These are phyloP conservation scores for Jamesozyma lodderae DNA, from an alignment of 805 yeast species.

Conservation along the genomic window DNA sequence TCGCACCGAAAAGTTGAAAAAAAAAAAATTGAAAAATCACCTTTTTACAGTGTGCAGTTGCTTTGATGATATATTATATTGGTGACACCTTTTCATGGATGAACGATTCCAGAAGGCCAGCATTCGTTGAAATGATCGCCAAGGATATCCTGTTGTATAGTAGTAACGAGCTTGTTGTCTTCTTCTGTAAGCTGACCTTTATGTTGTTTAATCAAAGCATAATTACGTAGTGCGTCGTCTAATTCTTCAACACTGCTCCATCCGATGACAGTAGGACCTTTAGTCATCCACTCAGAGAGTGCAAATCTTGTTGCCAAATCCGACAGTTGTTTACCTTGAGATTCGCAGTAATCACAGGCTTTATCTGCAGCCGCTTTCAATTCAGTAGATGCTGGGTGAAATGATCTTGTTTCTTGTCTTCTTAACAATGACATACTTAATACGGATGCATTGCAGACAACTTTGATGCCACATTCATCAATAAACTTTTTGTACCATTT, in stretches of 20 bases:
- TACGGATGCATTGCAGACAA: conserved; percentile 74
- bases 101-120: conserved; percentile 42
- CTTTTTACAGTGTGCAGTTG: too few relatives aligned
- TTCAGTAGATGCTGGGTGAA: conserved; percentile 71
- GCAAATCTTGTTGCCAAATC: conserved; percentile 77
- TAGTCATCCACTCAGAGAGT: conserved; percentile 44
- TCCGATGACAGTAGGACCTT: conserved; percentile 69
- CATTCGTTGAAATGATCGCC: conserved; percentile 54
- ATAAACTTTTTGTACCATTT: conserved; percentile 42
- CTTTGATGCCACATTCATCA: conserved; percentile 43
- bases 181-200: conserved; percentile 28
- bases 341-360: conserved; percentile 41
- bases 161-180: conserved; percentile 38
- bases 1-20: too few relatives aligned
- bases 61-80: too few relatives aligned
- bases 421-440: conserved; percentile 80
- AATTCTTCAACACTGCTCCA: conserved; percentile 59
- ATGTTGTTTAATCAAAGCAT: conserved; percentile 35
- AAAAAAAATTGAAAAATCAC: too few relatives aligned
- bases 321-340: conserved; percentile 55
- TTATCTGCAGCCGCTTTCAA: conserved; percentile 38
- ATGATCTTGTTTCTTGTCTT: conserved; percentile 53
- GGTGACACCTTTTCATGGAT: too few relatives aligned
- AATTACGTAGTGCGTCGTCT: conserved; percentile 49
- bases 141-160: conserved; percentile 36